Evolutionary conservation across 73 alveolate genomes (phyloP).

Genomic region (Paramecium sonneborni): DNA sequence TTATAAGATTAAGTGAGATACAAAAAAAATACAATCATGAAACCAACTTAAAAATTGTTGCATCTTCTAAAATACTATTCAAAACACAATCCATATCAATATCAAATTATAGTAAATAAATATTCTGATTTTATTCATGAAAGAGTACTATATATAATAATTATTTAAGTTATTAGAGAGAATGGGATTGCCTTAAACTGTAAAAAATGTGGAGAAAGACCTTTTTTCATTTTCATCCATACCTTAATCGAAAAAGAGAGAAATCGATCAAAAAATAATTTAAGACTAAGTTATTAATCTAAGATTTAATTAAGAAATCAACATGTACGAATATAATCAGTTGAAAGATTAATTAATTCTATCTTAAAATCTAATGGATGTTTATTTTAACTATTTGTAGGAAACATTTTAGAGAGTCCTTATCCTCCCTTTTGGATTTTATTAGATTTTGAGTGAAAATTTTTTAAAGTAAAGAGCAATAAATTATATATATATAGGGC

Average conservation of each 20-base stretch:
- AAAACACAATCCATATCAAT: background rate
- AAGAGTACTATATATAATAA: background rate
- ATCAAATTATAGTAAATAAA: background rate
- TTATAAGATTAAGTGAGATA: background rate
- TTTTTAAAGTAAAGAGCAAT: background rate
- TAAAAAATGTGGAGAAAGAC: background rate
- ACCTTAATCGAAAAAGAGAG: background rate
- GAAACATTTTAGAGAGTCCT: background rate
- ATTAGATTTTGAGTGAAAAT: background rate
- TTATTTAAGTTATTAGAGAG: background rate
- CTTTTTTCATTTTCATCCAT: background rate
- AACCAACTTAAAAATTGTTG: background rate
- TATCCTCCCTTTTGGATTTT: background rate
- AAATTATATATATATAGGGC: background rate
- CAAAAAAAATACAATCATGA: background rate
- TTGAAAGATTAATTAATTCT: background rate
- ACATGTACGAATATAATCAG: background rate
- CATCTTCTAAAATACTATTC: background rate
- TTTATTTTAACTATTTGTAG: background rate
- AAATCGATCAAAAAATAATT: background rate
- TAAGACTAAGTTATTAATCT: background rate
- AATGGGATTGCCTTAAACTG: background rate
- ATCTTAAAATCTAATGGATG: background rate
- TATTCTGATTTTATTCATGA: background rate
- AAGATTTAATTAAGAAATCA: background rate